phyloP scores from a whole-genome alignment of 768 basidiomycete species.

The Tulasnella sp. region DNA sequence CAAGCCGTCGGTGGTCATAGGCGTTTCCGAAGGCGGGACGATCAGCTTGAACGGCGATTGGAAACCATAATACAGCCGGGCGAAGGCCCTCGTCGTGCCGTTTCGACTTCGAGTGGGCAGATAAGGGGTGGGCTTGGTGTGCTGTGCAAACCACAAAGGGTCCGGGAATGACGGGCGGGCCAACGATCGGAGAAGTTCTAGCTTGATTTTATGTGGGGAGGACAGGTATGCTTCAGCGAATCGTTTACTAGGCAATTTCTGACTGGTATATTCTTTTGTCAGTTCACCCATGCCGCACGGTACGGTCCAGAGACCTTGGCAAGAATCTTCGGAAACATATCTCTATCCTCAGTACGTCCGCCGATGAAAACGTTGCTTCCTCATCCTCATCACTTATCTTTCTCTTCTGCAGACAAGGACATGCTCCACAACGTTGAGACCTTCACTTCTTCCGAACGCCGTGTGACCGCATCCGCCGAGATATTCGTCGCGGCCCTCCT shows the following conservation, averaged over 20 bases:
- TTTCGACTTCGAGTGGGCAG: not conserved
- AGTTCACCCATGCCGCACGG: conserved; percentile 94
- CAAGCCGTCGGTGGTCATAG: conserved; percentile 41
- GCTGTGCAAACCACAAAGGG: not conserved
- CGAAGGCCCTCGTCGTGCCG: not conserved
- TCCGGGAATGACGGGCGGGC: conserved; percentile 33
- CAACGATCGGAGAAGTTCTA: conserved; percentile 67
- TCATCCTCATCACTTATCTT: too few species aligned
- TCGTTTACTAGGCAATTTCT: too few species aligned
- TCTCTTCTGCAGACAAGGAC: too few species aligned
- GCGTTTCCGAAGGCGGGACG: conserved; percentile 12
- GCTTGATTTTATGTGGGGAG: too few species aligned
- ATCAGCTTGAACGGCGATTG: not conserved
- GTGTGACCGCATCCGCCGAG: too few species aligned
- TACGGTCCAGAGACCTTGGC: conserved; percentile 96
- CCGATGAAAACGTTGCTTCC: too few species aligned
- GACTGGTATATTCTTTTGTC: not conserved
- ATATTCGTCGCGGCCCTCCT: conserved; percentile 47
- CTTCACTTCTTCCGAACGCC: too few species aligned
- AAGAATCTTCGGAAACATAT: conserved; percentile 45
- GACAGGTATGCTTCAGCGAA: too few species aligned
- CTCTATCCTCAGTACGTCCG: too few species aligned
- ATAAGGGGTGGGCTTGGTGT: not conserved
- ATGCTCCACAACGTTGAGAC: too few species aligned
- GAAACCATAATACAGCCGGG: not conserved